Evolutionary conservation across 164 flowering plant genomes (phyloP).

Genomic region (Echeveria elegans): DNA sequence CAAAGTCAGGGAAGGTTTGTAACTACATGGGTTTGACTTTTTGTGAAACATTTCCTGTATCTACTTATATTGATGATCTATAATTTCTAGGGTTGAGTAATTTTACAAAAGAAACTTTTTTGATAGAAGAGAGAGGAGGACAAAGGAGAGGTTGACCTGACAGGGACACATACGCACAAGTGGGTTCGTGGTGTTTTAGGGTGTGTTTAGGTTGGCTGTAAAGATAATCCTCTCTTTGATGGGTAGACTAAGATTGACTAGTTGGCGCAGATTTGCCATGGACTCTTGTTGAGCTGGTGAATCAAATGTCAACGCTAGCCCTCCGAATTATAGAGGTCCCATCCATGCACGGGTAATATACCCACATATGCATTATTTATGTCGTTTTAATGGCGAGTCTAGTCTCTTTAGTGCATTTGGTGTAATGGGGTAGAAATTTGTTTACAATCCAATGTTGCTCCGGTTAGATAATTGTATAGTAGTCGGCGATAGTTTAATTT

Average conservation of each 20-base stretch:
- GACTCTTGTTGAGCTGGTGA: neutral
- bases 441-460: too few relatives aligned
- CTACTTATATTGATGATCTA: too few relatives aligned
- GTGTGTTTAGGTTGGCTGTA: neutral
- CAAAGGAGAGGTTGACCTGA: slow-evolving; percentile 6
- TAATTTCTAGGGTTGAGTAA: too few relatives aligned
- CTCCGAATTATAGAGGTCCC: slow-evolving; percentile 4
- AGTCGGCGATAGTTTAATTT: too few relatives aligned
- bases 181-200: neutral
- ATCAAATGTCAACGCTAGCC: slow-evolving; percentile 5
- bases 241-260: neutral
- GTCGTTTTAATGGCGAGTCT: neutral
- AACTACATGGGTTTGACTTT: slow-evolving; percentile 3
- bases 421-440: too few relatives aligned
- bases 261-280: neutral
- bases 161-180: slow-evolving; percentile 6
- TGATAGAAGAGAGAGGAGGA: neutral
- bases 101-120: too few relatives aligned
- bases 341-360: neutral
- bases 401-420: neutral
- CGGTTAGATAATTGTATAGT: too few relatives aligned
- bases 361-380: neutral
- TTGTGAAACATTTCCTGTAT: neutral
- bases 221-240: neutral
- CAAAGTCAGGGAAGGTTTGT: neutral